Evolutionary conservation across 768 basidiomycete genomes (phyloP), one percentile per base, ranked within the genome.

Genomic region (Boletus rubescentipes): DNA sequence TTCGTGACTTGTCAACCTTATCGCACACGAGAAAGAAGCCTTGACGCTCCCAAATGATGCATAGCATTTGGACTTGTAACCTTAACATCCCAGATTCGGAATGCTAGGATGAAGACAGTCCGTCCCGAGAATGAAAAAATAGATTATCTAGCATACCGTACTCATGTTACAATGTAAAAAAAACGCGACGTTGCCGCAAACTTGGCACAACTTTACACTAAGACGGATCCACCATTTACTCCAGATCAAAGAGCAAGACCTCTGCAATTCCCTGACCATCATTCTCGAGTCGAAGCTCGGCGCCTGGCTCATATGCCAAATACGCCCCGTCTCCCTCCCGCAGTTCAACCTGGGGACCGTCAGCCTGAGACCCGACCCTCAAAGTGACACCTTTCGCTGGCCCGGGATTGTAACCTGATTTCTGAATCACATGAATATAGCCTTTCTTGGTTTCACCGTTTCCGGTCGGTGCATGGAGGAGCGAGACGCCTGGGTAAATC

Each of bases 291-390:
- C 71, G 63, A 38, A 80, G 56, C 23, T 69, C 61, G 0, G 60
- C 57, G 1, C 59, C 59, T 23, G 58, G 69, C 2, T 74, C 80
- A 1, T 80, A 77, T 42, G 72, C 61, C 41, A 96, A 68, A 69
- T 93, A 98, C 12, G 86, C 85, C 0, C 92, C 93, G 64, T 98
- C 95, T 0, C 95, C 95, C 62, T 98, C 95, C 31, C 81, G 80
- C 49, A 96, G 69, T 36, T 79, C 83, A 4, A 84, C 53, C 53
- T 80, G 71, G 11, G 73, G 74, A 0, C 67, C 67, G 16, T 70
- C 74, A 1, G 69, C 66, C 5, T 70, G 73, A 3, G 72, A 65
- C 9, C 74, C 73, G 9, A 95, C 65, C 56, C 72, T 80, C 44
- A 96, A 68, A 18, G 69, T 72, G 0, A 82, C 85, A 0, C 91